phyloP scores from a whole-genome alignment of 2,329 filamentous ascomycete genomes.

The Aspergillus sp. region DNA sequence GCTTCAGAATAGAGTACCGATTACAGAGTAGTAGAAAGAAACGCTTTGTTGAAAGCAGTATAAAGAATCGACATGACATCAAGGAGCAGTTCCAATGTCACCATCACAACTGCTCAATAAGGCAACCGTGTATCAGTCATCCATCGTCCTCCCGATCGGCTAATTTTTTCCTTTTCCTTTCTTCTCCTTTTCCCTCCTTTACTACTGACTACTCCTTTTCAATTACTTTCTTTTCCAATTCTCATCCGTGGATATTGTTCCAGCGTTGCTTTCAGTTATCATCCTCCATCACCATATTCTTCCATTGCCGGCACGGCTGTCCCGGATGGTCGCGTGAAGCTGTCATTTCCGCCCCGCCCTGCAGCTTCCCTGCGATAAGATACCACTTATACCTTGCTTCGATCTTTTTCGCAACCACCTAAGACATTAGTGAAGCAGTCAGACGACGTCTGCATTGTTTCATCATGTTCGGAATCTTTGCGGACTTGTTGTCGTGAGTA shows the following conservation, averaged over 20 bases:
- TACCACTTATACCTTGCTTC: background rate
- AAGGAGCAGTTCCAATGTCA: background rate
- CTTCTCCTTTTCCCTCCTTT: conserved; percentile 4
- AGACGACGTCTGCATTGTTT: background rate
- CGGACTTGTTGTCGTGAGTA: conserved; percentile 69
- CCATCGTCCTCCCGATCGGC: background rate
- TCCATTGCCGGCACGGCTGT: background rate
- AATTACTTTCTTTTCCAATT: background rate
- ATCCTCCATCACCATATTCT: background rate
- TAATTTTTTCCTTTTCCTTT: conserved; percentile 7
- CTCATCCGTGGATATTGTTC: background rate
- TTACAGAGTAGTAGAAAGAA: no score
- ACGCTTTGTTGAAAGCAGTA: background rate
- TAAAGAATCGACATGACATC: background rate
- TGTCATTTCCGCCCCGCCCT: conserved; percentile 11
- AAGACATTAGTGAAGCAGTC: background rate
- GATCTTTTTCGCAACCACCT: background rate
- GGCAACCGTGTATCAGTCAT: conserved; percentile 9
- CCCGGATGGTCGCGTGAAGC: conserved; percentile 11
- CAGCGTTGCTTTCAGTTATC: background rate
- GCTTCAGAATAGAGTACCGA: no score
- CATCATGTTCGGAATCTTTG: conserved; percentile 69
- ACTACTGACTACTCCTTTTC: no score
- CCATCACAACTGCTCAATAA: conserved; percentile 2
- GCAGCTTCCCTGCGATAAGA: conserved; percentile 5